Evolutionary conservation across 1,139 yeast species (phyloP).

Genomic region (Yamadazyma aaseri): DNA sequence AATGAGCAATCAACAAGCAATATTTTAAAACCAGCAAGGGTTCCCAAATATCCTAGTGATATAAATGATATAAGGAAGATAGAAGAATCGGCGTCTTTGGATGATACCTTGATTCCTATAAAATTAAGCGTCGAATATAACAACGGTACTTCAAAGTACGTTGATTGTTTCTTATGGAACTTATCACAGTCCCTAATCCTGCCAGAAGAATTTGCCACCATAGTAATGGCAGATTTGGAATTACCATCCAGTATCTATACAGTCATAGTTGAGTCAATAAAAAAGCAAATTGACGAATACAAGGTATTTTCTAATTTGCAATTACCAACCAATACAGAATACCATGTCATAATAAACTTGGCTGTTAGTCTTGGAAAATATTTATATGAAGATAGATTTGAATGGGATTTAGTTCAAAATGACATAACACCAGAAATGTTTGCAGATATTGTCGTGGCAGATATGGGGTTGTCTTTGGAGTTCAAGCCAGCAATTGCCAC

Average conservation of each 20-base stretch:
- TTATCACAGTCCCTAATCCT: slow-evolving; percentile 72
- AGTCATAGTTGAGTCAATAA: slow-evolving; percentile 69
- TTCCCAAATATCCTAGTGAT: slow-evolving; percentile 27
- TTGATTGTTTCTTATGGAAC: slow-evolving; percentile 91
- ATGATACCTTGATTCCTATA: slow-evolving; percentile 69
- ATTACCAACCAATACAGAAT: slow-evolving; percentile 61
- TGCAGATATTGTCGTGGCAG: slow-evolving; percentile 79
- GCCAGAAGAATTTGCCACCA: slow-evolving; percentile 79
- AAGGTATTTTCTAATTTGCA: slow-evolving; percentile 55
- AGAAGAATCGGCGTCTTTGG: slow-evolving; percentile 27
- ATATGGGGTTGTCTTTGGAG: slow-evolving; percentile 80
- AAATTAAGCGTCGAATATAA: slow-evolving; percentile 73
- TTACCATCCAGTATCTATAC: slow-evolving; percentile 63
- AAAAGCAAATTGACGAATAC: slow-evolving; percentile 78
- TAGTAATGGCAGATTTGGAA: slow-evolving; percentile 81
- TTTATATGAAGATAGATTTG: slow-evolving; percentile 87
- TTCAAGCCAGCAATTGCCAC: slow-evolving; percentile 90
- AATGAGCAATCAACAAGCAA: slow-evolving; percentile 29
- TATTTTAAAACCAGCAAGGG: slow-evolving; percentile 32
- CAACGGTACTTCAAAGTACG: slow-evolving; percentile 55
- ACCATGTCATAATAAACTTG: slow-evolving; percentile 76
- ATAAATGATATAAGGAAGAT: slow-evolving; percentile 26
- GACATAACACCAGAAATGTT: slow-evolving; percentile 77
- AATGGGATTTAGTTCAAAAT: slow-evolving; percentile 82
- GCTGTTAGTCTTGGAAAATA: slow-evolving; percentile 83